Evolutionary conservation across 441 rosid species (phyloP).

Genomic region (Croton laevigatus): DNA sequence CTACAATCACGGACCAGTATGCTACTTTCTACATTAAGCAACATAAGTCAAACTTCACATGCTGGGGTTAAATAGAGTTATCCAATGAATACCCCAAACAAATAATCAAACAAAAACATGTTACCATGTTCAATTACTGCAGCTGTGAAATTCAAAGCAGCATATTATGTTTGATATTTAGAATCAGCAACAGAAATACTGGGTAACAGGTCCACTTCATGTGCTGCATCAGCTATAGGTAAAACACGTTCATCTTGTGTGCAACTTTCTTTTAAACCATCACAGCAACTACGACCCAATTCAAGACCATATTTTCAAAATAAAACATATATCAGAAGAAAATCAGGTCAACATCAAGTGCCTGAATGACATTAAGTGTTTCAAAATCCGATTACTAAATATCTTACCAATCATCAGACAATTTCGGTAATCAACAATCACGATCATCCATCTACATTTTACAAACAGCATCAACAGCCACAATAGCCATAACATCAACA

Average conservation of each 20-base stretch:
- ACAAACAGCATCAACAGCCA: constrained; percentile 80
- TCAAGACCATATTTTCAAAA: constrained; percentile 28
- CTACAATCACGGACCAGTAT: constrained; percentile 41
- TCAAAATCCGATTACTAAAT: constrained; percentile 22
- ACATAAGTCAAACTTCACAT: constrained; percentile 26
- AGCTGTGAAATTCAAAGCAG: constrained; percentile 34
- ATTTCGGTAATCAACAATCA: constrained; percentile 46
- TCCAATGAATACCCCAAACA: constrained; percentile 31
- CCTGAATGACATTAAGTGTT: constrained; percentile 31
- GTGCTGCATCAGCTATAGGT: constrained; percentile 44
- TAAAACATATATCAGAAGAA: constrained; percentile 35
- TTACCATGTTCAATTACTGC: constrained; percentile 34
- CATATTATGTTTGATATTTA: constrained; percentile 28
- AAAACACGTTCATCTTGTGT: constrained; percentile 33
- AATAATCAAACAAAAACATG: constrained; percentile 31
- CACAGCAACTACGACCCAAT: constrained; percentile 40
- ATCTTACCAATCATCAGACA: constrained; percentile 46
- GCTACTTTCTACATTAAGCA: constrained; percentile 56
- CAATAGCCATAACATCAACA: constrained; percentile 58
- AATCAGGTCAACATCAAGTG: constrained; percentile 36
- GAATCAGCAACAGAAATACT: constrained; percentile 24
- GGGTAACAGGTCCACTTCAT: constrained; percentile 33
- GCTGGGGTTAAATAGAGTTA: constrained; percentile 18
- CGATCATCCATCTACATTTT: constrained; percentile 58
- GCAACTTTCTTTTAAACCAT: constrained; percentile 35